These are phyloP conservation scores for Waltergamsia citrina DNA, from an alignment of 2,329 filamentous ascomycete species.

Conservation along the genomic window DNA sequence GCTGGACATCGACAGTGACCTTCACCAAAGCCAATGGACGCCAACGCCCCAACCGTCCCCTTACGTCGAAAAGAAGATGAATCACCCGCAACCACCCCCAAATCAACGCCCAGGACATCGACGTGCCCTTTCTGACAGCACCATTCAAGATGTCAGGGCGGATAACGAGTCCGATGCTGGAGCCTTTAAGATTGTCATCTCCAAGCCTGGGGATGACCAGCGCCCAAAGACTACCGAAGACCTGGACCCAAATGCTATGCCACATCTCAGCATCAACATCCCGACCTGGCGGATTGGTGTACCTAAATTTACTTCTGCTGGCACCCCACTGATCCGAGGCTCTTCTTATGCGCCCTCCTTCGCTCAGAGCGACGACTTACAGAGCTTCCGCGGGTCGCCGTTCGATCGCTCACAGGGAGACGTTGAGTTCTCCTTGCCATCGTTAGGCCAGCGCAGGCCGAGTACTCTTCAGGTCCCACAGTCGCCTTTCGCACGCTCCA, in stretches of 20 bases:
- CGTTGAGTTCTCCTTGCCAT: constrained; percentile 13
- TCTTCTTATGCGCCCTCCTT: constrained; percentile 75
- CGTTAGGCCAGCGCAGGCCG: constrained; percentile 21
- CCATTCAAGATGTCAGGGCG: constrained; percentile 52
- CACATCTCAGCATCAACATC: constrained; percentile 64
- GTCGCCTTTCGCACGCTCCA: constrained; percentile 16
- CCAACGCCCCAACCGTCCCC: constrained; percentile 28
- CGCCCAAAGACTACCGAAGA: constrained; percentile 57
- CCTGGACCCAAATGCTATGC: constrained; percentile 30
- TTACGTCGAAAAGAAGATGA: constrained; percentile 3
- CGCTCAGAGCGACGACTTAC: constrained; percentile 58
- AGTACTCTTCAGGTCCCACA: constrained; percentile 27
- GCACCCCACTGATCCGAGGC: constrained; percentile 67
- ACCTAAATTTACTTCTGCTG: constrained; percentile 67
- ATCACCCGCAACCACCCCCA: constrained; percentile 12
- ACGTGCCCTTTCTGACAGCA: constrained; percentile 69
- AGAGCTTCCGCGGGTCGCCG: neutral
- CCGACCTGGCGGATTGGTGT: constrained; percentile 78
- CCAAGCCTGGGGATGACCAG: constrained; percentile 51
- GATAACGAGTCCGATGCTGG: constrained; percentile 49
- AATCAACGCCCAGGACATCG: constrained; percentile 29
- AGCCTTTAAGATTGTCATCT: constrained; percentile 73
- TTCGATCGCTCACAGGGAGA: constrained; percentile 5
- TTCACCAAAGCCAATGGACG: constrained; percentile 29
- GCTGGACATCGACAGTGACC: constrained; percentile 12